A percentile compares a stretch with the other conserved stretches of the same genome.
Conservation (phyloP, 108 stramenopile genomes). For the Halocafeteria seosinensis region DNA sequence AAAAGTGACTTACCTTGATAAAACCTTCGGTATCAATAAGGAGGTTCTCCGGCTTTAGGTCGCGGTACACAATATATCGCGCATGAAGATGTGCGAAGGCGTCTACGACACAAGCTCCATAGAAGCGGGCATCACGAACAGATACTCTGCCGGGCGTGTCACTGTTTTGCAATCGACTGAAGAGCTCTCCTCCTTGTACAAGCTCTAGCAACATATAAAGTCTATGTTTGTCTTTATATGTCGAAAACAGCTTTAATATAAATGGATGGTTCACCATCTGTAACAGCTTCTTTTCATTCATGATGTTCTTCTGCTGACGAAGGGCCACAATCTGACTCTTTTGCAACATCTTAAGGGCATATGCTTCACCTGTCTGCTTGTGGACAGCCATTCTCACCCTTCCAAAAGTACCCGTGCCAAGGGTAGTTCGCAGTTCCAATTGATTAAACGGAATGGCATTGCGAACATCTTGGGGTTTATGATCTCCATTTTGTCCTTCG, state of each 20-base stretch:
- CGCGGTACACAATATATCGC: constrained; percentile 67
- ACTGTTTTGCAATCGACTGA: constrained; percentile 12
- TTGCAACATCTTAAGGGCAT: constrained; percentile 46
- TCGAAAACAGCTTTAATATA: constrained; percentile 28
- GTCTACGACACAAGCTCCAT: constrained; percentile 26
- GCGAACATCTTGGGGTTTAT: background rate
- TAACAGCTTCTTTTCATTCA: constrained; percentile 46
- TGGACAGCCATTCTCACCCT: constrained; percentile 42
- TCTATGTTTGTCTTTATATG: constrained; percentile 34
- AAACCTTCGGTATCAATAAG: constrained; percentile 66
- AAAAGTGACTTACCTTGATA: too few species aligned
- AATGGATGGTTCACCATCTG: constrained; percentile 33
- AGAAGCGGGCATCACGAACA: constrained; percentile 35
- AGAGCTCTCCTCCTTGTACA: constrained; percentile 27
- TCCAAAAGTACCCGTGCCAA: constrained; percentile 44
- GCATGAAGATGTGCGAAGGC: constrained; percentile 36
- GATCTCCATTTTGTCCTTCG: background rate
- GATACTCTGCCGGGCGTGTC: constrained; percentile 33
- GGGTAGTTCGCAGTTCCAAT: background rate
- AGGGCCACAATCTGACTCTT: constrained; percentile 81
- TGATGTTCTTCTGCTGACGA: constrained; percentile 66
- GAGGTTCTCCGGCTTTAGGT: constrained; percentile 84
- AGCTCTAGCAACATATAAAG: constrained; percentile 42
- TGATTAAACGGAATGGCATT: background rate
- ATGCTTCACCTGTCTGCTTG: constrained; percentile 12